Conservation (phyloP, 1,284 basidiomycete genomes). For the Cutaneotrichosporon sp. region DNA sequence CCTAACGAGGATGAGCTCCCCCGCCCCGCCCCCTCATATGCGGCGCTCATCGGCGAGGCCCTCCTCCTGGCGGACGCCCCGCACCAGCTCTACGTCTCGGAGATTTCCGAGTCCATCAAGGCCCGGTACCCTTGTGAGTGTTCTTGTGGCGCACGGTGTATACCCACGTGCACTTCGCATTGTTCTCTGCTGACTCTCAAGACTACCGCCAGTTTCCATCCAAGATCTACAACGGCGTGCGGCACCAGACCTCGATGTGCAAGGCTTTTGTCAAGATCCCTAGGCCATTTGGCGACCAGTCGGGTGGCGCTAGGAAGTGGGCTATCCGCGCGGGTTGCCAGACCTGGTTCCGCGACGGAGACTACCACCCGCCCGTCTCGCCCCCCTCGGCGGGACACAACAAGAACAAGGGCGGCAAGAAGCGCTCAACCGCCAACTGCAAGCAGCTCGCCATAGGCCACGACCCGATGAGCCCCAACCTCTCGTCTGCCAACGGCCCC, state of each 20-base stretch:
- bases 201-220: conserved; percentile 53
- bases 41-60: conserved; percentile 52
- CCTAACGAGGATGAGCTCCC: conserved; percentile 46
- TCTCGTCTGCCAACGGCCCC: conserved; percentile 10
- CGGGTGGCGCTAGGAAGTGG: conserved; percentile 52
- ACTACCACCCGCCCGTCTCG: conserved; percentile 39
- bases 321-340: conserved; percentile 52
- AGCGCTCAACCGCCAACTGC: conserved; percentile 31
- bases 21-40: conserved; percentile 48
- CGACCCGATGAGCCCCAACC: conserved; percentile 7
- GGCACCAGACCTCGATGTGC: conserved; percentile 54
- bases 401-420: conserved; percentile 19
- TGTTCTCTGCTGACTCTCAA: conserved; percentile 19
- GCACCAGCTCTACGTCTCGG: conserved; percentile 51
- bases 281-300: conserved; percentile 52
- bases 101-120: conserved; percentile 52
- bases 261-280: conserved; percentile 53
- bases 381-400: conserved; percentile 6
- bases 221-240: conserved; percentile 55
- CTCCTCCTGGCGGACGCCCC: conserved; percentile 43
- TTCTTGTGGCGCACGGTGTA: conserved; percentile 6
- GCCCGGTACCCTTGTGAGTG: conserved; percentile 48
- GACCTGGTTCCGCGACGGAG: conserved; percentile 45
- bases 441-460: conserved; percentile 43
- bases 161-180: neutral